Evolutionary conservation across 1,139 yeast genomes (phyloP), one percentile per base, ranked within the genome.

Genomic region (Yamadazyma sp.): DNA sequence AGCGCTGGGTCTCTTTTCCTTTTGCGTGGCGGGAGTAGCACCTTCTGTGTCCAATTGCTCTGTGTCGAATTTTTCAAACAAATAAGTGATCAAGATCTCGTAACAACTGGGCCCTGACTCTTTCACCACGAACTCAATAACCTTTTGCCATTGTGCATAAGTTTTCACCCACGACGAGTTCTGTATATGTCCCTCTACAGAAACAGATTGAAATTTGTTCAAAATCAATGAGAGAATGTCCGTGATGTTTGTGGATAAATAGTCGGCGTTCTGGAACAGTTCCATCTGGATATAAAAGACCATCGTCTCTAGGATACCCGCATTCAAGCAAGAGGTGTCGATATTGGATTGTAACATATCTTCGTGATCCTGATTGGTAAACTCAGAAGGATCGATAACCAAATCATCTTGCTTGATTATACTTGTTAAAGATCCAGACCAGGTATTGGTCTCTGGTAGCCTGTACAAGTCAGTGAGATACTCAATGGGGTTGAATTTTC

Each of bases 231-330:
- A 73, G 23, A 73, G 44, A 25, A 71, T 61, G 2, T 31, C 37
- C 1, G 55, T 46, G 26, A 70, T 46, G 33, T 64, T 66, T 3
- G 43, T 33, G 0, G 73, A 51, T 30, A 71, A 56, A 40, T 50
- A 72, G 22, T 69, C 75, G 0, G 64, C 53, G 40, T 67, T 62
- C 46, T 71, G 76, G 40, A 70, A 66, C 46, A 66, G 74, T 45
- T 69, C 73, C 23, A 73, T 54, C 48, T 72, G 77, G 28, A 69
- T 50, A 47, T 67, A 71, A 25, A 67, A 55, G 2, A 70, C 54
- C 17, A 71, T 42, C 0, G 71, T 46, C 43, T 70, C 73, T 8
- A 61, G 54, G 2, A 66, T 46, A 12, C 74, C 68, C 2, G 63
- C 50, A 43, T 69, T 72, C 16, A 49, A 47, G 26, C 67, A 50